Conservation (phyloP, 2,329 filamentous ascomycete species). For the Chaetomium sp. region DNA sequence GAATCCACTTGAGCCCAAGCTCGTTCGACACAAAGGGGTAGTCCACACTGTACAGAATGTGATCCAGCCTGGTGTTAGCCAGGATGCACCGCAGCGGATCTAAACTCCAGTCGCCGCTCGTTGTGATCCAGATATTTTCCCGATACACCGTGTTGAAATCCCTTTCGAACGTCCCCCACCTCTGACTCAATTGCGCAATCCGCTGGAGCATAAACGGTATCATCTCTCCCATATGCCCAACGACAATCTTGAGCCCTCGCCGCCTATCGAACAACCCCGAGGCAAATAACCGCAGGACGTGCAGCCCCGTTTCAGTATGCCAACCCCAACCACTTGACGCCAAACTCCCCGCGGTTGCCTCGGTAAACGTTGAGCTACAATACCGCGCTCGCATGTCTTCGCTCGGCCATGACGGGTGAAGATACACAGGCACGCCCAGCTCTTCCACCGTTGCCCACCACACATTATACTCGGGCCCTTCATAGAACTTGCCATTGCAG, state of each 20-base stretch:
- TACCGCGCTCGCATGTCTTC: constrained; percentile 26
- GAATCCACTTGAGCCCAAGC: constrained; percentile 41
- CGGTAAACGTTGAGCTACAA: constrained; percentile 26
- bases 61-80: constrained; percentile 40
- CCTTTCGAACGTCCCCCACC: constrained; percentile 29
- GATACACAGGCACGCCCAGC: constrained; percentile 38
- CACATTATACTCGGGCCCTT: constrained; percentile 36
- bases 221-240: constrained; percentile 48
- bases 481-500: constrained; percentile 35
- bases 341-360: constrained; percentile 28
- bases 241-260: constrained; percentile 46
- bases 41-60: constrained; percentile 50
- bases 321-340: constrained; percentile 42
- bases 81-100: constrained; percentile 40
- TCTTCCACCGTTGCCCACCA: constrained; percentile 35
- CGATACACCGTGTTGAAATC: constrained; percentile 46
- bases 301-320: constrained; percentile 44
- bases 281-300: constrained; percentile 44
- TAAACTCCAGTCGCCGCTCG: constrained; percentile 46
- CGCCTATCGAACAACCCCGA: constrained; percentile 49
- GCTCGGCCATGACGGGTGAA: constrained; percentile 34
- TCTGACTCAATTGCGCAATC: constrained; percentile 27
- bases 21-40: constrained; percentile 49
- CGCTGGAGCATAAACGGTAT: constrained; percentile 50
- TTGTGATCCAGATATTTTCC: constrained; percentile 52